Evolutionary conservation across 805 yeast genomes (phyloP).

Genomic region (Barnettozyma sucrosica): DNA sequence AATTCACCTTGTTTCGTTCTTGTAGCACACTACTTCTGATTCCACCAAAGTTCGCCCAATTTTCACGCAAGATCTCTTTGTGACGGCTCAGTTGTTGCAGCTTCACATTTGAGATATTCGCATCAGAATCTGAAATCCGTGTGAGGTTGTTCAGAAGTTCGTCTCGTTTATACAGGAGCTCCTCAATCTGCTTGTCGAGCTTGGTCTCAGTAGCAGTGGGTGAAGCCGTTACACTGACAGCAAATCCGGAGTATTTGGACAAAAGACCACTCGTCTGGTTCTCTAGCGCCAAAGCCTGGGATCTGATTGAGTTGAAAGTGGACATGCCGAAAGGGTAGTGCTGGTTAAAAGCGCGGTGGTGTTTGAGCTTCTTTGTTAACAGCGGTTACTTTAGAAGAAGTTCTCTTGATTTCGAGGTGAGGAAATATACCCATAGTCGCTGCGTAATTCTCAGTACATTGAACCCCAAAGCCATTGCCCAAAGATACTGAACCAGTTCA

Average conservation of each 20-base stretch:
- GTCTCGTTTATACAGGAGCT: conserved; percentile 46
- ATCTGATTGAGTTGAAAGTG: conserved; percentile 60
- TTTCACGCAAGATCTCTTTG: conserved; percentile 67
- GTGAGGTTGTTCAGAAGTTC: conserved; percentile 46
- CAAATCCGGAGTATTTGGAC: conserved; percentile 48
- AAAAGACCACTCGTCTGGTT: conserved; percentile 55
- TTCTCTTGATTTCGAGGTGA: neutral
- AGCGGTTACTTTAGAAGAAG: neutral
- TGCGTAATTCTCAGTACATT: conserved; percentile 14
- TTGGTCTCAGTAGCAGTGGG: conserved; percentile 44
- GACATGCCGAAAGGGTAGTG: conserved; percentile 23
- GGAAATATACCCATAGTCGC: neutral
- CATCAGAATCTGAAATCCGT: conserved; percentile 50
- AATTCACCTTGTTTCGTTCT: conserved; percentile 70
- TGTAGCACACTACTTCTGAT: conserved; percentile 55
- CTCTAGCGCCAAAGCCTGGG: conserved; percentile 66
- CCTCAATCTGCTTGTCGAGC: conserved; percentile 44
- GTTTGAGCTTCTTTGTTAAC: neutral
- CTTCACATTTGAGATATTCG: conserved; percentile 61
- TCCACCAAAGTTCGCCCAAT: conserved; percentile 54
- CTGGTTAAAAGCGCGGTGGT: neutral
- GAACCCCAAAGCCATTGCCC: conserved; percentile 4
- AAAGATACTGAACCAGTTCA: conserved; percentile 27
- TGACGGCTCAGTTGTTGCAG: conserved; percentile 80
- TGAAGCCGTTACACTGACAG: conserved; percentile 43